Evolutionary conservation across 805 yeast species (phyloP).

Genomic region (Ogataea zsoltii): DNA sequence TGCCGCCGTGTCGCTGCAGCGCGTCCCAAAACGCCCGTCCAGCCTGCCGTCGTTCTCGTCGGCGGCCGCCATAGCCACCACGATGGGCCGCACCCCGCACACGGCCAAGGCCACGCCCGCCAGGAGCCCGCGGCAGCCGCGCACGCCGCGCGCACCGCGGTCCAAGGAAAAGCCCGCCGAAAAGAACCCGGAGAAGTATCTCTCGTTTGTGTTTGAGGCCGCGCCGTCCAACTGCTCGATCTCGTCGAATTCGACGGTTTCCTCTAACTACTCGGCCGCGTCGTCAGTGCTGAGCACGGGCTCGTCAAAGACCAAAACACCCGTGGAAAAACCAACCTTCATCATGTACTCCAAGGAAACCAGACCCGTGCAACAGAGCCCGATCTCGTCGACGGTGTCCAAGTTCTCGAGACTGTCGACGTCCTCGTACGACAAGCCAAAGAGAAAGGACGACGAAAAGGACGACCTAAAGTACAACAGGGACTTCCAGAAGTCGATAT

Average conservation of each 20-base stretch:
- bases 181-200: not conserved
- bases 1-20: slow-evolving; percentile 25
- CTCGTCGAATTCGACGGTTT: slow-evolving; percentile 22
- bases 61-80: slow-evolving; percentile 26
- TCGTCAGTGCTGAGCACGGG: slow-evolving; percentile 15
- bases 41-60: slow-evolving; percentile 19
- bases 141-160: not conserved
- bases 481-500: slow-evolving; percentile 31
- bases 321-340: slow-evolving; percentile 13
- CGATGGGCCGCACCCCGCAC: slow-evolving; percentile 17
- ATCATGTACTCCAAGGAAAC: slow-evolving; percentile 16
- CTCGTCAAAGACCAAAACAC: slow-evolving; percentile 10
- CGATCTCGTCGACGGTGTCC: slow-evolving; percentile 24
- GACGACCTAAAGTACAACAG: slow-evolving; percentile 20
- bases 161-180: not conserved
- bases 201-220: slow-evolving; percentile 27
- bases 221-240: slow-evolving; percentile 22
- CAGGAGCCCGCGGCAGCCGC: not conserved
- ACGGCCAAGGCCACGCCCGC: not conserved
- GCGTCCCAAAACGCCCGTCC: slow-evolving; percentile 17
- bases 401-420: slow-evolving; percentile 23
- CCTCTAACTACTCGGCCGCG: slow-evolving; percentile 15
- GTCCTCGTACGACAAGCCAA: slow-evolving; percentile 6
- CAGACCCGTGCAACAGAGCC: slow-evolving; percentile 17
- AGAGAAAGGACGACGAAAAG: slow-evolving; percentile 1